phyloP scores from a whole-genome alignment of 129 eudicot species.

The Heracleum sosnowskyi region DNA sequence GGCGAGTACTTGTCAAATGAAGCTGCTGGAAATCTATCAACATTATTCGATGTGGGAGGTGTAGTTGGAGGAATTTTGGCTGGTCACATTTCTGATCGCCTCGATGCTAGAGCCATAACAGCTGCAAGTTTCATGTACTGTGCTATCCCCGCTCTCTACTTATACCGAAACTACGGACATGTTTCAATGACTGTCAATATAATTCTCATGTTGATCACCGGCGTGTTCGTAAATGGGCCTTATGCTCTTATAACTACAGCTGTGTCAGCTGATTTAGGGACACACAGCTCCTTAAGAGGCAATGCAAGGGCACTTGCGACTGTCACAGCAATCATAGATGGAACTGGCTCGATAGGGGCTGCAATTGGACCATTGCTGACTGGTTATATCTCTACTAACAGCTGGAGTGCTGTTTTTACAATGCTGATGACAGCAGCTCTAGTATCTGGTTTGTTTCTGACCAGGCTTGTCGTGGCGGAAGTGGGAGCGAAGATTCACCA shows the following conservation, averaged over 20 bases:
- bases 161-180: slow-evolving; percentile 76
- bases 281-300: slow-evolving; percentile 79
- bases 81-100: slow-evolving; percentile 73
- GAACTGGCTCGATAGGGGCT: slow-evolving; percentile 94
- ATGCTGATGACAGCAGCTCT: slow-evolving; percentile 76
- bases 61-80: slow-evolving; percentile 94
- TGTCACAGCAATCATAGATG: slow-evolving; percentile 89
- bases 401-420: slow-evolving; percentile 83
- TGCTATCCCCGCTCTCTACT: slow-evolving; percentile 80
- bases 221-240: slow-evolving; percentile 91
- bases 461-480: slow-evolving; percentile 71
- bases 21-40: slow-evolving; percentile 76
- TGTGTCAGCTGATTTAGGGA: slow-evolving; percentile 94
- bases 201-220: slow-evolving; percentile 64
- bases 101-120: slow-evolving; percentile 87
- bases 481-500: slow-evolving; percentile 50
- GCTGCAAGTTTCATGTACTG: slow-evolving; percentile 96
- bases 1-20: slow-evolving; percentile 68
- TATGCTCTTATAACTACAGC: slow-evolving; percentile 97
- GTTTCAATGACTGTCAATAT: slow-evolving; percentile 53
- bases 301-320: slow-evolving; percentile 89
- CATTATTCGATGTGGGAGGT: slow-evolving; percentile 92
- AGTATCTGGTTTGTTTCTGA: slow-evolving; percentile 77
- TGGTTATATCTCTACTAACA: slow-evolving; percentile 62
- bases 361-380: slow-evolving; percentile 91